phyloP scores from a whole-genome alignment of 2,329 filamentous ascomycete species.

The Gnomoniopsis smithogilvyi region DNA sequence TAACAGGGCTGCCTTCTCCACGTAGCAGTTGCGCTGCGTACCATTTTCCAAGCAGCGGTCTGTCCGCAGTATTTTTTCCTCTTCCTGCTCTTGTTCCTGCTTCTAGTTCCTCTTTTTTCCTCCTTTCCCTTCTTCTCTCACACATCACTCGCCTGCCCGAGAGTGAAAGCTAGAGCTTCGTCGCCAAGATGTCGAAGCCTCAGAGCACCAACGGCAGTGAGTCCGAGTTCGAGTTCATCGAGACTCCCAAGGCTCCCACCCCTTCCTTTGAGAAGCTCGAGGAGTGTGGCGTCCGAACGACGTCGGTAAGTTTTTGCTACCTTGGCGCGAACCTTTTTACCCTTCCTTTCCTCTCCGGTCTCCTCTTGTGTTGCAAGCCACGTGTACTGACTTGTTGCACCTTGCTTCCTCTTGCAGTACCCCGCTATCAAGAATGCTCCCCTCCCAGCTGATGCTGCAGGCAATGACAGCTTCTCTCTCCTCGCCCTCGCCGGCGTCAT shows the following conservation, averaged over 20 bases:
- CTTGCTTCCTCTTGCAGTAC: slow-evolving; percentile 51
- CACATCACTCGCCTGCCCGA: background rate
- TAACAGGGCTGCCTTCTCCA: background rate
- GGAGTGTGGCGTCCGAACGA: slow-evolving; percentile 54
- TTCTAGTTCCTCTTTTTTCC: background rate
- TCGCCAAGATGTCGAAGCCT: slow-evolving; percentile 44
- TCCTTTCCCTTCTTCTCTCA: background rate
- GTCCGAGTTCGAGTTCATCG: slow-evolving; percentile 62
- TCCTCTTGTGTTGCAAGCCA: background rate
- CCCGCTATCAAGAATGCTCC: slow-evolving; percentile 91
- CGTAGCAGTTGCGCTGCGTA: background rate
- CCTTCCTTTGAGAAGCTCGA: slow-evolving; percentile 49
- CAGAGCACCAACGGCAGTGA: slow-evolving; percentile 46
- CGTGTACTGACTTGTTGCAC: background rate
- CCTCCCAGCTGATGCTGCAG: slow-evolving; percentile 82
- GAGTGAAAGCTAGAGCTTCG: background rate
- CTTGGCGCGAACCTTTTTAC: background rate
- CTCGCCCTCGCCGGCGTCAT: slow-evolving; percentile 68
- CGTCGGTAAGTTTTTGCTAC: slow-evolving; percentile 43
- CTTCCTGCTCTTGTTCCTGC: background rate
- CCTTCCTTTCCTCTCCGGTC: background rate
- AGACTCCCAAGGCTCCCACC: slow-evolving; percentile 50
- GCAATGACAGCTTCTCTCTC: slow-evolving; percentile 86
- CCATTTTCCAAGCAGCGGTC: slow-evolving; percentile 12
- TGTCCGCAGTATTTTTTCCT: background rate